Evolutionary conservation across 2,329 filamentous ascomycete genomes (phyloP).

Genomic region (Claviceps maximensis): DNA sequence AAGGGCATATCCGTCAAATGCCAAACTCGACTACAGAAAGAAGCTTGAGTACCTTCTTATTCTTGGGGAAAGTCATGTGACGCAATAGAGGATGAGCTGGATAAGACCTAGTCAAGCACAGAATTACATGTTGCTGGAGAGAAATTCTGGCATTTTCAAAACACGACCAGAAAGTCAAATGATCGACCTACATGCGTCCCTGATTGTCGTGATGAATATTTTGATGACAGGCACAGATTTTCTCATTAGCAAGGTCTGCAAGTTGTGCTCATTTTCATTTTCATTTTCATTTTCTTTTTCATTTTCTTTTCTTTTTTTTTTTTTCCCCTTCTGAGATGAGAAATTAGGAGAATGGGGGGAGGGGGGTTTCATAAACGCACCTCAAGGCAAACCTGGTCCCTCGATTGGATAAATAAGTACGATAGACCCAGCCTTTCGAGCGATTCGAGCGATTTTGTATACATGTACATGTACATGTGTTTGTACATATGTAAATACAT

Average conservation of each 20-base stretch:
- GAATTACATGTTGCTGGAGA: background rate
- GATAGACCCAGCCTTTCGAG: too few species aligned
- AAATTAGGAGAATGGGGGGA: too few species aligned
- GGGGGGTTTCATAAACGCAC: too few species aligned
- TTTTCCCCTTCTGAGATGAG: too few species aligned
- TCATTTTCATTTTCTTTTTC: too few species aligned
- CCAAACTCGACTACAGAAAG: background rate
- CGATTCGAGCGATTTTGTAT: too few species aligned
- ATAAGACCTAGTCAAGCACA: background rate
- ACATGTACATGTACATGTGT: too few species aligned
- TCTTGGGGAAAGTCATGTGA: background rate
- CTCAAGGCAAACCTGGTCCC: too few species aligned
- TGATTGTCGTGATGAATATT: background rate
- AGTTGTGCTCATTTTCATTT: background rate
- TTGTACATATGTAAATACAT: too few species aligned
- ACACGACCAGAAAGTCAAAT: background rate
- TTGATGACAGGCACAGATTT: background rate
- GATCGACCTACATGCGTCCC: background rate
- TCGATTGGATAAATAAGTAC: too few species aligned
- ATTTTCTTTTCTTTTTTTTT: too few species aligned
- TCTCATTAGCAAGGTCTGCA: background rate
- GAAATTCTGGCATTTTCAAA: background rate
- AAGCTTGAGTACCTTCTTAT: background rate
- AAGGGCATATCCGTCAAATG: background rate
- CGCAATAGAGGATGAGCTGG: background rate